Conservation (phyloP, 2,329 filamentous ascomycete genomes). For the Penicillium thymicola region DNA sequence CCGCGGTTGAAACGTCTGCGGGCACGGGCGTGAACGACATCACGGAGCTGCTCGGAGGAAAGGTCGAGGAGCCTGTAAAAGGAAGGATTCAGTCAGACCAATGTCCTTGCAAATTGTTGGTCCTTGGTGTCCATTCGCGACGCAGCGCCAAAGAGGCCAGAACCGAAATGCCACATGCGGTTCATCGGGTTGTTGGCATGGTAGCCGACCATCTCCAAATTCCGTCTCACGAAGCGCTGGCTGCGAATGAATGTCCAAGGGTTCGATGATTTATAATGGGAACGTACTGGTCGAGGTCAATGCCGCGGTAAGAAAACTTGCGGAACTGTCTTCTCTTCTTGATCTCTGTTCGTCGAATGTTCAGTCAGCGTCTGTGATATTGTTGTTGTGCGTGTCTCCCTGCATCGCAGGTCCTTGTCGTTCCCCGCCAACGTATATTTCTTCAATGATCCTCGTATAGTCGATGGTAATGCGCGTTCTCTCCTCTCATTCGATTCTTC, state of each 20-base stretch:
- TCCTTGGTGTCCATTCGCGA: neutral
- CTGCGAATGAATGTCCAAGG: slow-evolving; percentile 9
- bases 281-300: slow-evolving; percentile 98
- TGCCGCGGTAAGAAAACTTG: slow-evolving; percentile 99
- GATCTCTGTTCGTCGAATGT: slow-evolving; percentile 63
- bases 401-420: slow-evolving; percentile 20
- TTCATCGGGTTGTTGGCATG: neutral
- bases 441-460: slow-evolving; percentile 4
- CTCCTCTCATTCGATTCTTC: slow-evolving; percentile 5
- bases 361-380: slow-evolving; percentile 31
- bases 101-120: neutral
- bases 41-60: slow-evolving; percentile 95
- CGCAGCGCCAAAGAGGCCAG: slow-evolving; percentile 2
- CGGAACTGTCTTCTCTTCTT: slow-evolving; percentile 99
- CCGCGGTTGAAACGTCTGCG: slow-evolving; percentile 99
- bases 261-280: slow-evolving; percentile 12
- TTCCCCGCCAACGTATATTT: slow-evolving; percentile 1
- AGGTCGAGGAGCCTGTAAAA: slow-evolving; percentile 88
- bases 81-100: slow-evolving; percentile 27
- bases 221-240: slow-evolving; percentile 6
- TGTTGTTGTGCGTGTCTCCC: slow-evolving; percentile 14
- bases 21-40: slow-evolving; percentile 98
- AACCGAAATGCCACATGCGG: slow-evolving; percentile 4
- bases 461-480: slow-evolving; percentile 1
- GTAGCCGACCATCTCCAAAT: slow-evolving; percentile 3